Evolutionary conservation across 169 alveolate genomes (phyloP), one percentile per base, ranked within the genome.

Genomic region (Amoebophrya sp.): DNA sequence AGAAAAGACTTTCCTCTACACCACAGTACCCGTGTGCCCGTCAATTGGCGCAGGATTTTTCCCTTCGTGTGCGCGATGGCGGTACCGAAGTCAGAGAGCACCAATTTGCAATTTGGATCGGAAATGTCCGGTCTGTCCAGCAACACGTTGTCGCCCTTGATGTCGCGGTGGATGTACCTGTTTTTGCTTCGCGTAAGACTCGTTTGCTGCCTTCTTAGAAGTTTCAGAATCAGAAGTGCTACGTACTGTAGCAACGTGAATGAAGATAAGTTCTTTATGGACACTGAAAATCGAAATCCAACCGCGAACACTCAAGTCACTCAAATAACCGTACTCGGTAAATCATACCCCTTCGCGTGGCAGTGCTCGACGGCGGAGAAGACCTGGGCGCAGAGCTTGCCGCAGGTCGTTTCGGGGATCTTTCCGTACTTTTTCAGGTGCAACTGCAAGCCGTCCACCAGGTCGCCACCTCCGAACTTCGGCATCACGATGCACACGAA

Each of bases 51-150:
- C 18, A 47, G 66, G 66, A 47, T 47, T 18, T 47, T 47, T 7
- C 18, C 18, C 66, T 7, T 7, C 18, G 7, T 7, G 18, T 47
- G 66, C 7, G 66, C 66, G 18, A 47, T 47, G 66, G 66, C 66
- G 7, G 66, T 47, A 12, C 66, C 66, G 66, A 93, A 40, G 94
- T 94, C 41, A 93, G 93, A 53, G 83, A 66, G 7, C 35, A 66
- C 83, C 35, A 66, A 25, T 3, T 66, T 18, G 35, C 83, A 66
- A 25, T 66, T 25, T 2, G 83, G 83, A n/a, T 66, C 83, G 35
- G 12, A 7, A 3, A 66, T 18, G 32, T 66, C 83, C 29, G 35
- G 38, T 3, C 83, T 2, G 32, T 66, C 83, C 83, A 66, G 1
- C 83, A 66, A 25, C 32, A 66, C 83, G 35, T 66, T 66, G 83